Percentiles rank a stretch among this genome's conserved stretches.
Conservation (phyloP, 1,139 yeast genomes). For the Hansenula sp. region DNA sequence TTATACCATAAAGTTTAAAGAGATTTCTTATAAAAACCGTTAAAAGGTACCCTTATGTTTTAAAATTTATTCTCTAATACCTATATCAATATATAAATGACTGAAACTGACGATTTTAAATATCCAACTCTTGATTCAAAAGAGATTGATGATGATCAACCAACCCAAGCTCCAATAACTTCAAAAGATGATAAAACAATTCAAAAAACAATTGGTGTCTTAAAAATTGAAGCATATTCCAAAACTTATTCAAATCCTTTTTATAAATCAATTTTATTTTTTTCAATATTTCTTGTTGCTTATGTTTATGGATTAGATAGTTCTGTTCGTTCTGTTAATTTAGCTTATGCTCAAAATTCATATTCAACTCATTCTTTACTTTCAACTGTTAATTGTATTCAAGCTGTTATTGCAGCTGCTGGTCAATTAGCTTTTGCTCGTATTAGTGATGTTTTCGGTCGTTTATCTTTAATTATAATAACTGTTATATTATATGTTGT, state of each 20-base stretch:
- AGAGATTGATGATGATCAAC: not conserved
- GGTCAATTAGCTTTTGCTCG: constrained; percentile 65
- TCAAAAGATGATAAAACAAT: constrained; percentile 2
- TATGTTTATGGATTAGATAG: constrained; percentile 62
- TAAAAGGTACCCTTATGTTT: too few relatives aligned
- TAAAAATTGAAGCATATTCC: constrained; percentile 7
- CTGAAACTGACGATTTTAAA: not conserved
- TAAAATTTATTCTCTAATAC: too few relatives aligned
- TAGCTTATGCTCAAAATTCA: constrained; percentile 49
- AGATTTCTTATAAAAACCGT: too few relatives aligned
- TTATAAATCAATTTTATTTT: constrained; percentile 22
- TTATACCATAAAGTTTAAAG: too few relatives aligned
- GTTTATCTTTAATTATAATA: constrained; percentile 50
- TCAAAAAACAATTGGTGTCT: constrained; percentile 9
- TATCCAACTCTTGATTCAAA: not conserved
- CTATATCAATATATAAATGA: not conserved
- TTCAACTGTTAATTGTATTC: constrained; percentile 58
- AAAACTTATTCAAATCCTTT: constrained; percentile 1
- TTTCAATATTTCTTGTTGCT: constrained; percentile 51
- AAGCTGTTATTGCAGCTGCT: constrained; percentile 66
- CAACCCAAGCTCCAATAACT: not conserved
- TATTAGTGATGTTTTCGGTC: constrained; percentile 62
- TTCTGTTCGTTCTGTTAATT: constrained; percentile 42
- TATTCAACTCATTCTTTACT: constrained; percentile 51
- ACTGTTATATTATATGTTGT: constrained; percentile 54